phyloP scores from a whole-genome alignment of 208 protist species.

The Trypanosoma scelopori region DNA sequence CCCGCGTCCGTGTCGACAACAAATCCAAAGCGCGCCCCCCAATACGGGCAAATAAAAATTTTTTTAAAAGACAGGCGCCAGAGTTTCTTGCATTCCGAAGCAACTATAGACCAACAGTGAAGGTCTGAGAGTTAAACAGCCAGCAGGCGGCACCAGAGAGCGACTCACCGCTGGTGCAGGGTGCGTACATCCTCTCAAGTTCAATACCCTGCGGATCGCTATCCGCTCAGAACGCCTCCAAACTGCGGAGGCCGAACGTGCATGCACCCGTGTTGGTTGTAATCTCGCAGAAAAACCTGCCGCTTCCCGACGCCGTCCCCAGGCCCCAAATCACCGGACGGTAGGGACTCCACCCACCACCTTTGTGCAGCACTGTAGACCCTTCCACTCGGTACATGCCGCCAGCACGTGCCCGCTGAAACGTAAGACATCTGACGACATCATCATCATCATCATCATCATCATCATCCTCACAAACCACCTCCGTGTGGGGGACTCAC shows the following conservation, averaged over 20 bases:
- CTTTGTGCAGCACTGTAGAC: slow-evolving; percentile 47
- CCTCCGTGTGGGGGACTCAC: slow-evolving; percentile 34
- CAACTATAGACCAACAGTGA: slow-evolving; percentile 54
- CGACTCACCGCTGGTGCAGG: not conserved
- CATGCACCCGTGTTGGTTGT: slow-evolving; percentile 72
- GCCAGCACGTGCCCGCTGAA: slow-evolving; percentile 64
- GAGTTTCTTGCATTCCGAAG: slow-evolving; percentile 53
- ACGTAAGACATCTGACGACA: slow-evolving; percentile 51
- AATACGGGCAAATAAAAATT: slow-evolving; percentile 64
- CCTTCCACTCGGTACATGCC: slow-evolving; percentile 49
- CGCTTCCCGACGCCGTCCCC: slow-evolving; percentile 54
- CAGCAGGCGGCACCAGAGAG: slow-evolving; percentile 27
- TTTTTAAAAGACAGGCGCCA: no score
- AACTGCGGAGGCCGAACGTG: slow-evolving; percentile 68
- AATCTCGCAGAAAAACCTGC: slow-evolving; percentile 83
- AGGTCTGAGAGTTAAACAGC: slow-evolving; percentile 74
- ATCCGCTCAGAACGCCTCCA: slow-evolving; percentile 41
- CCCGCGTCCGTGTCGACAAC: slow-evolving; percentile 83
- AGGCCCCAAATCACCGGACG: slow-evolving; percentile 64
- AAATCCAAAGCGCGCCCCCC: slow-evolving; percentile 70
- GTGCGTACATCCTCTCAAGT: slow-evolving; percentile 18
- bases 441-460: no score
- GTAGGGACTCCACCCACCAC: slow-evolving; percentile 54
- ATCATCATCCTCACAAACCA: slow-evolving; percentile 20
- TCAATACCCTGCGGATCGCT: slow-evolving; percentile 37